Base-by-base conservation (phyloP, 306 rosid genomes). In the Prunus mongolica region DNA sequence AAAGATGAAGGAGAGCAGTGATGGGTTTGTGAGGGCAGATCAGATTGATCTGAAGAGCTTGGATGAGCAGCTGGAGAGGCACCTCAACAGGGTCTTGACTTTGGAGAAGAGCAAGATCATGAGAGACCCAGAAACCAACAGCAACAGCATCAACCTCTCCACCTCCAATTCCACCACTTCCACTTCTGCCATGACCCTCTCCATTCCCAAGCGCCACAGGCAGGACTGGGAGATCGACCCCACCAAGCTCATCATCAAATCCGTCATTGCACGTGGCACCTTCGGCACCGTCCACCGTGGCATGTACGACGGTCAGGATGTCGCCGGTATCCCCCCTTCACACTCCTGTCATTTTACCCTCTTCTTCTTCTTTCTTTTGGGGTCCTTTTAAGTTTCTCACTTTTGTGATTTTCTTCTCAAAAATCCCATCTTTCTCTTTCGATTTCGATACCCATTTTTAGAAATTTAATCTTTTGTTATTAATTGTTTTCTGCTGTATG, bases 31-130 rank as follows among this genome's bases (percentile, higher is more conserved):
- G 65, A 74, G 98, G 51, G 98, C 98, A 5, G 98, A 95, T 89
- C 97, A 95, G 90, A 95, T 95, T 89, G 98, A 95, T 90, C 95
- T 95, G 67, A 95, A 95, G 87, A 92, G 96, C 89, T 88, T 95
- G 79, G 98, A 95, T 50, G 98, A 95, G 64, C 98, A 94, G 79
- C 93, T 94, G 1, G 96, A 92, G 86, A 89, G 96, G 78, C 98
- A 92, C 67, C 85, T 95, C 65, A 91, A 75, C 85, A 90, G 74
- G 80, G 96, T 86, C 7, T 82, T 85, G 91, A 91, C 86, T 18
- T 85, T 91, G 79, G 98, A 94, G 22, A 93, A 90, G 93, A 87
- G 78, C 78, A 92, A 88, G 79, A 84, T 82, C 58, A 75, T 30
- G 77, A 71, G 44, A 52, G 80, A 60, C 30, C 93, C 87, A 0